These are phyloP conservation scores for Fusarium sp. DNA, from an alignment of 2,329 filamentous ascomycete genomes.

Conservation along the genomic window DNA sequence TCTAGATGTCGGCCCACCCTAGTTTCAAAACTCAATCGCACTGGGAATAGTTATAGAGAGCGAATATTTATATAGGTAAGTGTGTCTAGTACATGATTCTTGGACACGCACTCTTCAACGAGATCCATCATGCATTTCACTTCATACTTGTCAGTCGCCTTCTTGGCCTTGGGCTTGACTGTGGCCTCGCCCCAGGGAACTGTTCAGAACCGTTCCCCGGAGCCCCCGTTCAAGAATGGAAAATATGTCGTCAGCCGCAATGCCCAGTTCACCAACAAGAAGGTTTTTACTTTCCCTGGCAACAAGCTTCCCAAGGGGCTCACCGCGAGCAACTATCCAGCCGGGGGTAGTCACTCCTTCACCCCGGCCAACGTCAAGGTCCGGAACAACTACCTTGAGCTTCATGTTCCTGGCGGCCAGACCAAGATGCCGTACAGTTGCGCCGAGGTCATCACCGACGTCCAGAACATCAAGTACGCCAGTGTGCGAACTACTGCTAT, in stretches of 20 bases:
- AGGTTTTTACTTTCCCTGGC: slow-evolving; percentile 36
- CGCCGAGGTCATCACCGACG: slow-evolving; percentile 40
- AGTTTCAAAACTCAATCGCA: slow-evolving; percentile 7
- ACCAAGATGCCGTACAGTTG: slow-evolving; percentile 37
- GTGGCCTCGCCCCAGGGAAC: slow-evolving; percentile 14
- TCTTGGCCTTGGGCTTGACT: slow-evolving; percentile 23
- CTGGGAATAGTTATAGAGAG: not conserved
- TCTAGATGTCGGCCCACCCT: slow-evolving; percentile 12
- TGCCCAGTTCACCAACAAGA: slow-evolving; percentile 38
- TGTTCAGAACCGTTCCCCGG: slow-evolving; percentile 30
- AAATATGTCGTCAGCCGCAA: slow-evolving; percentile 39
- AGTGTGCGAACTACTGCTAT: slow-evolving; percentile 47
- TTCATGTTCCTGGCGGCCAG: slow-evolving; percentile 44
- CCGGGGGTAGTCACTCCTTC: slow-evolving; percentile 21
- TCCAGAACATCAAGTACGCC: slow-evolving; percentile 46
- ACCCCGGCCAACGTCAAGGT: slow-evolving; percentile 34
- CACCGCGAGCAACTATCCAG: slow-evolving; percentile 36
- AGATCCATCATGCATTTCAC: slow-evolving; percentile 26
- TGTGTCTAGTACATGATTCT: not conserved
- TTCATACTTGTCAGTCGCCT: slow-evolving; percentile 28
- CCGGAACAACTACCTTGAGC: slow-evolving; percentile 44
- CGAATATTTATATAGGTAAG: slow-evolving; percentile 5
- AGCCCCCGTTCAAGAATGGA: slow-evolving; percentile 26
- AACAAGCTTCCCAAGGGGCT: slow-evolving; percentile 40
- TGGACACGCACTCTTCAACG: not conserved